Evolutionary conservation across 1,284 basidiomycete species (phyloP).

Genomic region (Cronartium ribicola): DNA sequence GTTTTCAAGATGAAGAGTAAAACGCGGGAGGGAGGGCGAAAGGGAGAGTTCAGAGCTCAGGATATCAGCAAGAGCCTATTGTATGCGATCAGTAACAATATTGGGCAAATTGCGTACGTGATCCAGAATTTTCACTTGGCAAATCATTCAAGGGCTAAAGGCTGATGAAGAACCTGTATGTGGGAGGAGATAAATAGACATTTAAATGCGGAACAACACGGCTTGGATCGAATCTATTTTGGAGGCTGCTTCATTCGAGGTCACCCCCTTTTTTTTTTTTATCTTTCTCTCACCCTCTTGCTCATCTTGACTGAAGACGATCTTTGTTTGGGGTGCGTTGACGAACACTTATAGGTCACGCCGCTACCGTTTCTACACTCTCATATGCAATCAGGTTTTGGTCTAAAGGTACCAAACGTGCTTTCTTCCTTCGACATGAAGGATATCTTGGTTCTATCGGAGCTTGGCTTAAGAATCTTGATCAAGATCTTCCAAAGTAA

Average conservation of each 20-base stretch:
- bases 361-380: conserved; percentile 92
- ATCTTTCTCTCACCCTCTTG: background rate
- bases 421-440: conserved; percentile 94
- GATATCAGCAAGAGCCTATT: conserved; percentile 85
- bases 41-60: conserved; percentile 74
- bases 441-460: conserved; percentile 85
- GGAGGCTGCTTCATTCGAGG: conserved; percentile 98
- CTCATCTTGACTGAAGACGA: background rate
- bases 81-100: conserved; percentile 97
- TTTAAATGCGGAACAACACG: conserved; percentile 99
- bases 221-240: conserved; percentile 95
- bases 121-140: background rate
- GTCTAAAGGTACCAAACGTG: conserved; percentile 96
- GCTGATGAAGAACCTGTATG: background rate
- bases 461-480: conserved; percentile 93
- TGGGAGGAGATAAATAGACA: conserved; percentile 59
- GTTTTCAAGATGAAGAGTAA: conserved; percentile 75
- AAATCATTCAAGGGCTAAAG: background rate
- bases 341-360: conserved; percentile 64
- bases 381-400: conserved; percentile 99
- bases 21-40: conserved; percentile 54
- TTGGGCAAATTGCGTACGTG: conserved; percentile 98
- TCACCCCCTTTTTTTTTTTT: conserved; percentile 51
- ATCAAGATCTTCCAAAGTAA: conserved; percentile 36
- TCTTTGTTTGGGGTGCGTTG: background rate